These are phyloP conservation scores for Punica granatum DNA, from an alignment of 345 rosid genomes.

Conservation along the genomic window DNA sequence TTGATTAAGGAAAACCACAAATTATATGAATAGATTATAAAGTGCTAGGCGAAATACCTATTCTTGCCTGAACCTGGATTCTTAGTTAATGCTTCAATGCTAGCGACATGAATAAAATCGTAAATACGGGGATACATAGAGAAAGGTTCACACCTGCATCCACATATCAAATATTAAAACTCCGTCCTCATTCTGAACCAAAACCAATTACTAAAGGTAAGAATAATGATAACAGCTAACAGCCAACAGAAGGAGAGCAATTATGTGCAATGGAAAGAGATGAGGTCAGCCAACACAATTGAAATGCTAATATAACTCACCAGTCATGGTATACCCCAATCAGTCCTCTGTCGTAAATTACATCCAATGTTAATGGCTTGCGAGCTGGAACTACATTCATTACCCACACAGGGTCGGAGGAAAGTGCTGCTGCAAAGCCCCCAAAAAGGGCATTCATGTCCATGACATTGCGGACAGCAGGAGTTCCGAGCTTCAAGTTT, in stretches of 20 bases:
- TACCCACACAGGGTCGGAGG: slow-evolving; percentile 84
- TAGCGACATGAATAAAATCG: slow-evolving; percentile 81
- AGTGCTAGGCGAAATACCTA: slow-evolving; percentile 23
- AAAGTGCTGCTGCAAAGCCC: slow-evolving; percentile 83
- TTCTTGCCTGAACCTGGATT: slow-evolving; percentile 37
- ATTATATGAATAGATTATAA: background rate
- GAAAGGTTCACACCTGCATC: slow-evolving; percentile 92
- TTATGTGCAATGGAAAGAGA: background rate
- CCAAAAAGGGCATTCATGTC: slow-evolving; percentile 97
- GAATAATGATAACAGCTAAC: background rate
- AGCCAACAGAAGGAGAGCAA: background rate
- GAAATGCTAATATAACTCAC: slow-evolving; percentile 10
- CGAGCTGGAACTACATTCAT: slow-evolving; percentile 90
- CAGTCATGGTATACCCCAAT: slow-evolving; percentile 57
- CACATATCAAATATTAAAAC: slow-evolving; percentile 13
- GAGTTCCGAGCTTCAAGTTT: slow-evolving; percentile 63
- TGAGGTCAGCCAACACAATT: background rate
- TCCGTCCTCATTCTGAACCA: background rate
- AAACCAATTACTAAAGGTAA: background rate
- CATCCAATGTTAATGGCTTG: slow-evolving; percentile 65
- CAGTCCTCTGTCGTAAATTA: slow-evolving; percentile 83
- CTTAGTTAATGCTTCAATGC: slow-evolving; percentile 68
- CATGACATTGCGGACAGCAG: slow-evolving; percentile 77
- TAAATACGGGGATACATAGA: slow-evolving; percentile 97
- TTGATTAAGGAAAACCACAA: background rate